Percentiles rank a stretch among this genome's conserved stretches.
phyloP scores from a whole-genome alignment of 2,329 filamentous ascomycete species.

The Colletotrichum truncatum region DNA sequence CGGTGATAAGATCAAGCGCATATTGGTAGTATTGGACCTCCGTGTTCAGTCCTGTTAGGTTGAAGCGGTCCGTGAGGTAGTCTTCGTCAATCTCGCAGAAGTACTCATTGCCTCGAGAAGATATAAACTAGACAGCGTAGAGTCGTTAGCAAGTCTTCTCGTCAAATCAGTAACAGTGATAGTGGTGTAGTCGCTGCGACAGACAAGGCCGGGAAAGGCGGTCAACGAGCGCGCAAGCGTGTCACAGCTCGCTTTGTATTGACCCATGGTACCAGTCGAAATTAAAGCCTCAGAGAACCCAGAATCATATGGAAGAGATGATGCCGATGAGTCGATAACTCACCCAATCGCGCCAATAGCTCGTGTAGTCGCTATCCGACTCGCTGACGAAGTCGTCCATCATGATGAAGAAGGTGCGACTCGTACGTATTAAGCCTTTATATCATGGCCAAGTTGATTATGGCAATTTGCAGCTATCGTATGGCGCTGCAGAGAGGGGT shows the following conservation, averaged over 20 bases:
- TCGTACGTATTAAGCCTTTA: conserved; percentile 19
- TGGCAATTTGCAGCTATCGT: neutral
- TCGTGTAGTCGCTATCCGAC: conserved; percentile 98
- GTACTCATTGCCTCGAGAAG: conserved; percentile 96
- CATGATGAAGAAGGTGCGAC: conserved; percentile 37
- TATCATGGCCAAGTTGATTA: conserved; percentile 11
- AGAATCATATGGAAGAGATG: too few relatives aligned
- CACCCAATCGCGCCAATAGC: conserved; percentile 99
- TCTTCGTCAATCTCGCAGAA: conserved; percentile 99
- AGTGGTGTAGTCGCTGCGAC: neutral
- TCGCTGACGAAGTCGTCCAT: conserved; percentile 99
- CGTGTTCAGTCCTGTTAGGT: conserved; percentile 94
- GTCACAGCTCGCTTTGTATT: neutral
- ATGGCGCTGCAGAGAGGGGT: neutral
- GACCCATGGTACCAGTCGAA: too few relatives aligned
- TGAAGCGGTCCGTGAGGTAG: conserved; percentile 97
- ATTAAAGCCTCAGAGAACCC: too few relatives aligned
- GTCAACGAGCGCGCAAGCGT: neutral
- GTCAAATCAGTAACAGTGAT: conserved; percentile 1
- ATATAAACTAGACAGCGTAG: conserved; percentile 80
- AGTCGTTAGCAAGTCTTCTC: conserved; percentile 7
- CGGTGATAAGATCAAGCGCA: conserved; percentile 95
- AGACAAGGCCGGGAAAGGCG: too few relatives aligned
- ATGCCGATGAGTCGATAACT: conserved; percentile 49
- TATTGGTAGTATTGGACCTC: conserved; percentile 99